Base-by-base conservation (phyloP, 768 basidiomycete species). In the Suillus lakei region DNA sequence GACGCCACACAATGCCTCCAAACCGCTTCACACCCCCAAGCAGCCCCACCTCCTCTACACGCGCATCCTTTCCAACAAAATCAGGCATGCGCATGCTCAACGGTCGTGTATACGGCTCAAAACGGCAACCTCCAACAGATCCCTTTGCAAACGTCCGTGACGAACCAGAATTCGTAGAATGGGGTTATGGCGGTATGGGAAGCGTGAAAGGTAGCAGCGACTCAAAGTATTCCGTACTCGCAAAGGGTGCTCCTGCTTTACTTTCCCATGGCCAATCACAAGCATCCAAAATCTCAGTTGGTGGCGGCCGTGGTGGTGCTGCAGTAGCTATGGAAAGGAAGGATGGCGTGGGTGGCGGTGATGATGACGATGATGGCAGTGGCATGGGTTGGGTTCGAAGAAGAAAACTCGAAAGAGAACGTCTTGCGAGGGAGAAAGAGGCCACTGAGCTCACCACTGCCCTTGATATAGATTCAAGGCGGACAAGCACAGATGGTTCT, bases 131-230 rank as follows among this genome's bases (percentile, higher is more conserved):
- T 13, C 78, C 78, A 59, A 76, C 78, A 6, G 88, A 92, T 70
- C 88, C 84, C 0, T 92, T 92, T 68, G 89, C 85, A 7, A 88
- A 82, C 64, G 87, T 82, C 16, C 81, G 82, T 5, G 87, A 88
- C 34, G 85, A 88, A 0, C 91, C 91, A 38, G 91, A 91, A 73
- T 96, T 96, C 69, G 92, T 95, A 18, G 95, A 96, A 76, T 96
- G 95, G 95, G 95, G 95, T 0, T 92, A 91, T 64, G 92, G 92
- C 38, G 92, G 92, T 3, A 90, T 95, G 90, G 94, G 94, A 32
- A 85, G 84, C 41, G 82, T 82, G 1, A 59, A 72, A 3, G 72
- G 71, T 28, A 76, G 70, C 23, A 75, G 72, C 38, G 73, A 75
- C 28, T 59, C 58, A 41, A 59, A 59, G 18, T 59, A 59, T 30